phyloP scores from a whole-genome alignment of 805 yeast genomes.

The Candida railenensis region DNA sequence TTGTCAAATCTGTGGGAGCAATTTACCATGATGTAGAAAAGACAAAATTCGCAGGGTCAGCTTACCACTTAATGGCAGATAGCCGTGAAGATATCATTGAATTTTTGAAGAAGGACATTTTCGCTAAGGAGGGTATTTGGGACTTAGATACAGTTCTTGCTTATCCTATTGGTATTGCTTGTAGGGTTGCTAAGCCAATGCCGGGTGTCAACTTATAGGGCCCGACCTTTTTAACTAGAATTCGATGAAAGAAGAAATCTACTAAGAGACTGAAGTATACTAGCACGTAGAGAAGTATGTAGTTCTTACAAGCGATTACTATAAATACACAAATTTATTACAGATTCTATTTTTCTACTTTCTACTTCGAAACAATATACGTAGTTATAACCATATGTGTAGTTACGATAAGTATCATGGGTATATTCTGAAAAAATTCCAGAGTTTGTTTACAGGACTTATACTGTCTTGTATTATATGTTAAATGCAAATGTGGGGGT shows the following conservation, averaged over 20 bases:
- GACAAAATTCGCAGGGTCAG: conserved; percentile 66
- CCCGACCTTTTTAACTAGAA: no score
- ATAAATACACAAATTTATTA: background rate
- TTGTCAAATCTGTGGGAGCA: conserved; percentile 44
- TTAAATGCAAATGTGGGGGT: background rate
- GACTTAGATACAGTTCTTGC: conserved; percentile 62
- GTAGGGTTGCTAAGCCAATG: conserved; percentile 33
- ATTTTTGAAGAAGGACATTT: conserved; percentile 61
- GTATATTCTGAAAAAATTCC: no score
- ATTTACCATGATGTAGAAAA: conserved; percentile 39
- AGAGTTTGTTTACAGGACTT: no score
- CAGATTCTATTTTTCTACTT: no score
- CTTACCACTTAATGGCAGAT: conserved; percentile 62
- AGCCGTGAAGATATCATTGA: conserved; percentile 65
- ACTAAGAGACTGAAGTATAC: background rate
- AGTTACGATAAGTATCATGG: no score
- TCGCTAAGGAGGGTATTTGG: conserved; percentile 70
- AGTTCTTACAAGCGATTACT: no score
- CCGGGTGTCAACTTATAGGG: conserved; percentile 23
- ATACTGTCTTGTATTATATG: no score
- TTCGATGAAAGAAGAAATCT: no score
- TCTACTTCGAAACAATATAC: no score
- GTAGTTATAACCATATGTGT: no score
- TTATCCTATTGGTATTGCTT: conserved; percentile 47
- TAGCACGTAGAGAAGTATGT: no score